Conservation (phyloP, 1,139 yeast species). For the Nakaseomyces sp. region DNA sequence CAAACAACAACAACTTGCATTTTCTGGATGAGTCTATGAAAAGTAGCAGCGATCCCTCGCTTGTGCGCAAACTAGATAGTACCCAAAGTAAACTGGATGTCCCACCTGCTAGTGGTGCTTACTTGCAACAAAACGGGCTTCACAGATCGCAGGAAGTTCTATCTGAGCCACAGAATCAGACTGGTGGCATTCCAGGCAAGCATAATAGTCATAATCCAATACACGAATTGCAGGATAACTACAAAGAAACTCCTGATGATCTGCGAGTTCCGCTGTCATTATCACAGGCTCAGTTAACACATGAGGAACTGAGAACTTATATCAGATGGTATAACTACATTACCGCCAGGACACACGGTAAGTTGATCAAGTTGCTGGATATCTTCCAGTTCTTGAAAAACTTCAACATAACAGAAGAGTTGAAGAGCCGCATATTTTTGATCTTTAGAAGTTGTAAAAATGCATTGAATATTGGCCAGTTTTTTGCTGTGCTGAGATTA, state of each 20-base stretch:
- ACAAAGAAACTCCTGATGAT: conserved; percentile 26
- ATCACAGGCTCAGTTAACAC: conserved; percentile 51
- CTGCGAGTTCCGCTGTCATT: conserved; percentile 49
- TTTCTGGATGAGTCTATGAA: conserved; percentile 4
- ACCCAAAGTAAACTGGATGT: conserved; percentile 8
- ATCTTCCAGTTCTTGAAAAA: conserved; percentile 56
- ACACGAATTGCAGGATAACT: conserved; percentile 9
- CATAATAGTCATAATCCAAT: conserved; percentile 4
- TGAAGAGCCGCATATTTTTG: conserved; percentile 39
- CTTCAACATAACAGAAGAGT: conserved; percentile 42
- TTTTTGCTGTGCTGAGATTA: conserved; percentile 60
- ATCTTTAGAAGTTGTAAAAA: conserved; percentile 44
- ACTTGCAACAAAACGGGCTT: conserved; percentile 5
- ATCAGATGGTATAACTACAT: conserved; percentile 72
- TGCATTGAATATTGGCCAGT: conserved; percentile 62
- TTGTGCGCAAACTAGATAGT: conserved; percentile 8
- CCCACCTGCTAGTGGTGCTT: conserved; percentile 6
- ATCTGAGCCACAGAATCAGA: background rate
- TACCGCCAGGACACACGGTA: conserved; percentile 45
- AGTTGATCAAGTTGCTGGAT: conserved; percentile 51
- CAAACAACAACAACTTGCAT: background rate
- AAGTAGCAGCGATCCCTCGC: conserved; percentile 10
- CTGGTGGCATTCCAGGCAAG: background rate
- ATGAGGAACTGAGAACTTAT: conserved; percentile 61
- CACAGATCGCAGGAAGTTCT: conserved; percentile 1